These are phyloP conservation scores for Clitoria ternatea DNA, from an alignment of 306 rosid genomes.

Conservation along the genomic window DNA sequence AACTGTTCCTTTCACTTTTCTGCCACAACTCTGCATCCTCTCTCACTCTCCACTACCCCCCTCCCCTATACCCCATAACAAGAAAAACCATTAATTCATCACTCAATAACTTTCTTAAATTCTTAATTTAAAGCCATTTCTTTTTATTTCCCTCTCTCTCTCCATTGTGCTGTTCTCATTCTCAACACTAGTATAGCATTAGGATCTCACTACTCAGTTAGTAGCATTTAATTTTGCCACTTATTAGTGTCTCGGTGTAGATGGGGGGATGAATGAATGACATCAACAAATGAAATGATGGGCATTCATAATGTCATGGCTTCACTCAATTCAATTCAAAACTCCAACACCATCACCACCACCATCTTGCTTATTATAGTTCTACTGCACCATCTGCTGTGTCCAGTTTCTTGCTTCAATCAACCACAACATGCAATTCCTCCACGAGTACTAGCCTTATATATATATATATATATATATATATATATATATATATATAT, in stretches of 20 bases:
- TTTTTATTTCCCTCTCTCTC: conserved; percentile 1
- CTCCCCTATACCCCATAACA: neutral
- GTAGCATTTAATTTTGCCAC: conserved; percentile 7
- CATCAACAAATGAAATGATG: conserved; percentile 29
- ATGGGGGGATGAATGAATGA: conserved; percentile 29
- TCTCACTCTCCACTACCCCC: conserved; percentile 14
- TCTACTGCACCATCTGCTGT: conserved; percentile 36
- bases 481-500: too few relatives aligned
- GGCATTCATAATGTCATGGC: conserved; percentile 35
- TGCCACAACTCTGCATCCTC: conserved; percentile 23
- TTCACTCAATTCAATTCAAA: conserved; percentile 26
- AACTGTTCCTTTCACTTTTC: conserved; percentile 67
- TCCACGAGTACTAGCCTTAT: conserved; percentile 59
- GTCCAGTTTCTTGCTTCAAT: conserved; percentile 38
- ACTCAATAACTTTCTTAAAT: neutral
- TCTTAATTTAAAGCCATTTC: neutral
- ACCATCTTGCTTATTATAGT: conserved; percentile 19
- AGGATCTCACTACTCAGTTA: conserved; percentile 22
- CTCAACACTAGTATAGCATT: conserved; percentile 4
- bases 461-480: too few relatives aligned
- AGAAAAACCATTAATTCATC: conserved; percentile 6
- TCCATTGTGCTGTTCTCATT: conserved; percentile 13
- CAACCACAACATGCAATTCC: conserved; percentile 33
- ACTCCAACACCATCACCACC: conserved; percentile 22
- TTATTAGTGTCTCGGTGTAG: neutral